Evolutionary conservation across 2,329 filamentous ascomycete genomes (phyloP).

Genomic region (Penicillium frequentans): DNA sequence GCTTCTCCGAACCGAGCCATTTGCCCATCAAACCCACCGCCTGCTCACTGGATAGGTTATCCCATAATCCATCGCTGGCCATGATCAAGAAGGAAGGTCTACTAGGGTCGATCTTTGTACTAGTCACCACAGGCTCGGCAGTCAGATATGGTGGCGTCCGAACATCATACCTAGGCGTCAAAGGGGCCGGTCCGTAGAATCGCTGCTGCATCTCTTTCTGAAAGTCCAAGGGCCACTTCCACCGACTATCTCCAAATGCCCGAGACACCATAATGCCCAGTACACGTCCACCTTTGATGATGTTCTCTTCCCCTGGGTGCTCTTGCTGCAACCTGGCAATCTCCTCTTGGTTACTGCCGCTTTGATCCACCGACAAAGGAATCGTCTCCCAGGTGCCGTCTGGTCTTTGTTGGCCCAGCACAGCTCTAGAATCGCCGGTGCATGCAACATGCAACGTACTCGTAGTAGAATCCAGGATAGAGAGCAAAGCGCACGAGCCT

Average conservation of each 20-base stretch:
- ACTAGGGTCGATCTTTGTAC: conserved; percentile 50
- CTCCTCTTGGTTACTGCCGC: conserved; percentile 62
- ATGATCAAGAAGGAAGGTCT: conserved; percentile 63
- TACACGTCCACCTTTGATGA: conserved; percentile 60
- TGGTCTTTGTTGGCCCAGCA: conserved; percentile 51
- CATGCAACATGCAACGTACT: conserved; percentile 62
- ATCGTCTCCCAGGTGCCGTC: conserved; percentile 52
- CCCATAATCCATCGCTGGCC: conserved; percentile 68
- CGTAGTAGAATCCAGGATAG: conserved; percentile 58
- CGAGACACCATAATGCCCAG: conserved; percentile 63
- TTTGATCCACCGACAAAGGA: conserved; percentile 65
- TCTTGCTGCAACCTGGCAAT: conserved; percentile 54
- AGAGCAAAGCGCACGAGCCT: conserved; percentile 65
- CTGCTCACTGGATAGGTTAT: conserved; percentile 57
- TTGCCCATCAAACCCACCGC: conserved; percentile 58
- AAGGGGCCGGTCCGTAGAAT: conserved; percentile 46
- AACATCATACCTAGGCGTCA: conserved; percentile 32
- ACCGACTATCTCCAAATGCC: conserved; percentile 67
- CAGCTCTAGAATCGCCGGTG: conserved; percentile 67
- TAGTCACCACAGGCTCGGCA: conserved; percentile 64
- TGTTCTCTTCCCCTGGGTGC: conserved; percentile 63
- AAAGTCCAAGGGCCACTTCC: conserved; percentile 63
- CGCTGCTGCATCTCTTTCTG: conserved; percentile 38
- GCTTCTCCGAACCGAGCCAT: conserved; percentile 51
- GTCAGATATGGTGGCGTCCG: conserved; percentile 66